Base-by-base conservation (phyloP, 2,329 filamentous ascomycete species). In the Aspergillus tanneri region DNA sequence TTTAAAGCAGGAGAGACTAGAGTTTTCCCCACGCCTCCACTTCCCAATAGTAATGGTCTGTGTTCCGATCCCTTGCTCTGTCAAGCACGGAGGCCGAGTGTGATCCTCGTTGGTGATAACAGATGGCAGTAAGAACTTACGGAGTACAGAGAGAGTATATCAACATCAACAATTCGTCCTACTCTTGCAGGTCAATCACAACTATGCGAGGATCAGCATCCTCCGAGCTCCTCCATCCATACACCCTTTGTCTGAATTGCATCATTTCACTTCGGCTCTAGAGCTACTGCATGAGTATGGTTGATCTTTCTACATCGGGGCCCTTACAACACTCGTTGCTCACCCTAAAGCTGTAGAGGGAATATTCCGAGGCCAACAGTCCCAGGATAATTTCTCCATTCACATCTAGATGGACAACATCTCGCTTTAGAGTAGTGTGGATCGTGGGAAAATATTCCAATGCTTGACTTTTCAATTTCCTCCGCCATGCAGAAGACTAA, bases 21-120 rank as follows among this genome's bases (percentile, higher is more conserved):
- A 34, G 44, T 43, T 47, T 42, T 52, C 55, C 50, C 55, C 55
- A 58, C 55, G 37, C 47, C 55, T 55, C 55, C 52, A 56, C 55
- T 53, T 46, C 32, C 19, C 46, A 41, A 27, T 46, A 23, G 35
- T 51, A 32, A 45, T 43, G 32, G 30, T 47, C 47, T 23, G 45
- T 53, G 53, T 43, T 53, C 47, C 50, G 47, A 53, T 43, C 38
- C 49, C 41, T 36, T 45, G 24, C 27, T n/a, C 10, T 45, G 10
- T 45, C 23, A 27, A 39, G 16, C 12, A 47, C 30, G 45, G 45
- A 41, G 25, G n/a, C 44, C 35, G 46, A 18, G 22, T 21, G 5
- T 5, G 40, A 16, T 43, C 19, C 23, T 34, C 24, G 39, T 7
- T 18, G 24, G n/a, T 9, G 19, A 18, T 25, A 14, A 43, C 9